phyloP scores from a whole-genome alignment of 805 yeast genomes.

The Yarrowia sp. region DNA sequence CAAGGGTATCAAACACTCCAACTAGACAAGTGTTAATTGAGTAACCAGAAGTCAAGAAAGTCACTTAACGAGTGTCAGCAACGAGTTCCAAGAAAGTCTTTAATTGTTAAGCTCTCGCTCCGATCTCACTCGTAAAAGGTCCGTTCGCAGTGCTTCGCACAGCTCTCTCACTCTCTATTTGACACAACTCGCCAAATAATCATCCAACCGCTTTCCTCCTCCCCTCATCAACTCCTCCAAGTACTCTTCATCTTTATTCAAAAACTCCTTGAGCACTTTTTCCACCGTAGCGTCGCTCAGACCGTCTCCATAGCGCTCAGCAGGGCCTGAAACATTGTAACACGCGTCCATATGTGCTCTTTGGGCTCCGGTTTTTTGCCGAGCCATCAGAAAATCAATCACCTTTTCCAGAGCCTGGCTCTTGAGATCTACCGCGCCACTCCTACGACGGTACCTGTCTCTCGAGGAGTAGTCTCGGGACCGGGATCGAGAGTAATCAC shows the following conservation, averaged over 20 bases:
- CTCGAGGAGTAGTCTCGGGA: neutral
- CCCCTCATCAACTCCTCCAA: neutral
- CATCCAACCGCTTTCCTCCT: neutral
- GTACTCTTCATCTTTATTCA: neutral
- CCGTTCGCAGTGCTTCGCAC: neutral
- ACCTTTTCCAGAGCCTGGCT: neutral
- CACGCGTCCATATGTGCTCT: conserved; percentile 2
- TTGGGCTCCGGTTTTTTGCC: neutral
- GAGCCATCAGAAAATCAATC: neutral
- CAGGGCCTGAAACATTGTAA: neutral
- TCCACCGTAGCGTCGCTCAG: neutral
- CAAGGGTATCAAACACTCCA: too few relatives aligned
- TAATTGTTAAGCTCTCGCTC: neutral
- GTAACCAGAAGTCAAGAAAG: too few relatives aligned
- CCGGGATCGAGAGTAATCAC: neutral
- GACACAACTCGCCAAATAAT: neutral
- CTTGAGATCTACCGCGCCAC: neutral
- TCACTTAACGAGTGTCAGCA: too few relatives aligned
- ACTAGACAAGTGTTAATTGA: too few relatives aligned
- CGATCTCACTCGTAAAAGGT: neutral
- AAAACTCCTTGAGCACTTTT: conserved; percentile 4
- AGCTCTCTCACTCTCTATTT: neutral
- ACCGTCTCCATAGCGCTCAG: neutral
- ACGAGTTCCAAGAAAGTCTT: too few relatives aligned
- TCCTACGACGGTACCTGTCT: neutral